Conservation (phyloP, 164 flowering plant genomes). For the Liriodendron chinense region DNA sequence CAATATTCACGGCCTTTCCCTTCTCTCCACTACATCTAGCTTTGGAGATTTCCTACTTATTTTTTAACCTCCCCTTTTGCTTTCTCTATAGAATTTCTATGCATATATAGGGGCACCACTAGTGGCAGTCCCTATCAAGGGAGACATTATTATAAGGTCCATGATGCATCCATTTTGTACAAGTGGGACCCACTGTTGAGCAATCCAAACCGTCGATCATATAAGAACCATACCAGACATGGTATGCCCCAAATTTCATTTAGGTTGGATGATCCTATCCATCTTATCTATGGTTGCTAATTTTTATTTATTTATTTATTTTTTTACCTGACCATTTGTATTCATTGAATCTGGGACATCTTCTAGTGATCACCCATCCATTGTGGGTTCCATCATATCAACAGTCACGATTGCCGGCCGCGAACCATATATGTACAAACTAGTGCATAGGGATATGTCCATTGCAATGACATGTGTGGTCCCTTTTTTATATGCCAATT, state of each 20-base stretch:
- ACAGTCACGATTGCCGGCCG: background rate
- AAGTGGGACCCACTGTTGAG: background rate
- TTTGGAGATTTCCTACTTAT: constrained; percentile 6
- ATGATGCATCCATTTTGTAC: background rate
- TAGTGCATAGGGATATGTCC: background rate
- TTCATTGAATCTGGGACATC: too few relatives aligned
- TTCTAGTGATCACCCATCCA: background rate
- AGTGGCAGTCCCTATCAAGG: constrained; percentile 14
- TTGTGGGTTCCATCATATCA: background rate
- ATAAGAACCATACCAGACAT: too few relatives aligned
- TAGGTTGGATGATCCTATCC: too few relatives aligned
- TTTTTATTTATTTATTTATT: too few relatives aligned
- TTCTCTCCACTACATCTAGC: constrained; percentile 1
- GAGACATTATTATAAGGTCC: constrained; percentile 11
- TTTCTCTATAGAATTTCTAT: background rate
- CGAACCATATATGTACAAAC: background rate
- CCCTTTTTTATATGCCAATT: constrained; percentile 5
- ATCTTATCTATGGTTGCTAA: too few relatives aligned
- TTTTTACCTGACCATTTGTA: too few relatives aligned
- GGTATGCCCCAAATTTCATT: too few relatives aligned
- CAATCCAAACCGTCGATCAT: too few relatives aligned
- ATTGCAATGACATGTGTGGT: constrained; percentile 5
- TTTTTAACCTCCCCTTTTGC: constrained; percentile 11
- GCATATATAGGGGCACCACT: constrained; percentile 7
- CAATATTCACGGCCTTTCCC: constrained; percentile 3